Conservation (phyloP, 805 yeast species). For the Clavispora asparagi region DNA sequence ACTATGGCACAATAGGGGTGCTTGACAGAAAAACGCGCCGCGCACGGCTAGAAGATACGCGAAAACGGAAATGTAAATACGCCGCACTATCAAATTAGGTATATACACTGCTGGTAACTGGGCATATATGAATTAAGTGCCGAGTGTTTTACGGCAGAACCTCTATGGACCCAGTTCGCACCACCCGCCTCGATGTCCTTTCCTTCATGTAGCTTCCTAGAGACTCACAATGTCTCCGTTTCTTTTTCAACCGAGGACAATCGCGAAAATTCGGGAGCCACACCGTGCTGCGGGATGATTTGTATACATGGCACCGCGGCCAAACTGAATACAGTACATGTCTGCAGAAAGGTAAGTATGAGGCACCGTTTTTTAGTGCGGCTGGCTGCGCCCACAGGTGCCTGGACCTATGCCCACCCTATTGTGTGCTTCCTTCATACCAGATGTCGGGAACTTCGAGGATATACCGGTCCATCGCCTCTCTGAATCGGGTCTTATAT, state of each 20-base stretch:
- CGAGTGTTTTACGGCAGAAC: neutral
- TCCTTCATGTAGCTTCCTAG: neutral
- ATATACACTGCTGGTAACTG: neutral
- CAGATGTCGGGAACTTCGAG: conserved; percentile 86
- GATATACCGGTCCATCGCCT: conserved; percentile 95
- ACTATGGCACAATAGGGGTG: neutral
- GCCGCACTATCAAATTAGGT: neutral
- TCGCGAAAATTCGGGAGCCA: neutral
- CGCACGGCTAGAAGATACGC: neutral
- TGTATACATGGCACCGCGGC: neutral
- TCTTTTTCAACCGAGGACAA: neutral
- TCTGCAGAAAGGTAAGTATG: too few species aligned
- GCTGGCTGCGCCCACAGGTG: neutral
- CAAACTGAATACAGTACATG: too few species aligned
- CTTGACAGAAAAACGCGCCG: neutral
- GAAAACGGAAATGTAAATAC: neutral
- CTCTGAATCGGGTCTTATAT: conserved; percentile 88
- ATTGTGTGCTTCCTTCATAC: conserved; percentile 31
- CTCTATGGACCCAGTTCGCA: neutral
- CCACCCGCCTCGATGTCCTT: neutral
- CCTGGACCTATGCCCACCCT: neutral
- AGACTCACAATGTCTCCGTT: neutral
- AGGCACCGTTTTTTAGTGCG: neutral
- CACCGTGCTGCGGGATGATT: neutral
- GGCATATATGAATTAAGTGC: too few species aligned